Evolutionary conservation across 768 basidiomycete genomes (phyloP), one percentile per base, ranked within the genome.

Genomic region (Steccherinum ochraceum): DNA sequence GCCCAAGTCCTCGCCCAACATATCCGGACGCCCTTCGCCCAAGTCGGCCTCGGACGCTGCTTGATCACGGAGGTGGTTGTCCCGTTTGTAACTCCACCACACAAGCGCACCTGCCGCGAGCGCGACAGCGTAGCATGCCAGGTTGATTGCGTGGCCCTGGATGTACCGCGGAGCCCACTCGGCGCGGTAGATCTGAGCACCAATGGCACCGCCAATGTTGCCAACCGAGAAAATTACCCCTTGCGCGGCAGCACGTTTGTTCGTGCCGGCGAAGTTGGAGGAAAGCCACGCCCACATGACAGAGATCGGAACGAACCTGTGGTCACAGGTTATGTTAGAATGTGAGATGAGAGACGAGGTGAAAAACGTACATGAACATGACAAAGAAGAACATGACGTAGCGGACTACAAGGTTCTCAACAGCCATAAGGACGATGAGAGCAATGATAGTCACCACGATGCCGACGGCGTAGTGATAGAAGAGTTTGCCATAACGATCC

Each of bases 321-420:
- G 20, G 12, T 16, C 16, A 7, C 16, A 7, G 30, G 19, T 23
- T 18, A 16, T 21, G 16, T 42, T 12, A 48, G 51, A 25, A 12
- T 3, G 30, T 13, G n/a, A n/a, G 47, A 20, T 11, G 48, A 40
- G 25, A 4, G 25, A 40, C 12, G 45, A 50, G 24, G 30, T 35
- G 25, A 47, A n/a, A 25, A 45, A 57, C 63, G 49, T 47, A 66
- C 60, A 67, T 65, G 54, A 64, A 64, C 55, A 64, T 66, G 53
- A 66, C 56, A 49, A 64, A 55, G 58, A 68, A 67, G 62, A 67
- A 68, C 61, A 67, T 63, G 52, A 61, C 53, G 55, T 65, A 64
- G 49, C 64, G 63, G 56, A 60, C 63, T 48, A 55, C 54, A 27
- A 59, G 56, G 51, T 61, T 61, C 42, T 58, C 51, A 41, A 57